Evolutionary conservation across 257 asterid genomes (phyloP).

Genomic region (Ligustrum vulgare): DNA sequence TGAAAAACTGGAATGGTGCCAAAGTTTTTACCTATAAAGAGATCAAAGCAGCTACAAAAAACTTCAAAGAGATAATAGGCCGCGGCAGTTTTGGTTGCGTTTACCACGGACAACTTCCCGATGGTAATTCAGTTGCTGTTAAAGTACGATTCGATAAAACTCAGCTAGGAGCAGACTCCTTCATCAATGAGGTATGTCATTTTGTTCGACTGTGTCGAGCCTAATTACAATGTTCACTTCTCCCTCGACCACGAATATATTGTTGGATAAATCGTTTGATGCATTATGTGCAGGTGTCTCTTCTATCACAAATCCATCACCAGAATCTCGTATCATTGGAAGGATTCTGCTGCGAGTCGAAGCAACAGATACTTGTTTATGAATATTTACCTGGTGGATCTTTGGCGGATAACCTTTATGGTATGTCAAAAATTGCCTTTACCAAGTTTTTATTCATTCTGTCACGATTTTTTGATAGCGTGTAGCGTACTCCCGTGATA

Average conservation of each 20-base stretch:
- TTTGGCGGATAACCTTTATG: conserved; percentile 81
- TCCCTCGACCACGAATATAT: background rate
- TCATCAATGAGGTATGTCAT: conserved; percentile 73
- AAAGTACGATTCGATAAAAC: conserved; percentile 85
- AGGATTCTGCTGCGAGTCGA: conserved; percentile 87
- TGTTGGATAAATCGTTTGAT: background rate
- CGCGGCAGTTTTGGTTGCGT: conserved; percentile 94
- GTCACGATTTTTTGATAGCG: background rate
- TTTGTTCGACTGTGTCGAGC: background rate
- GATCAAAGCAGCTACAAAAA: conserved; percentile 73
- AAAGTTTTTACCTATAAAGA: conserved; percentile 72
- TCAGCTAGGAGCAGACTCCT: conserved; percentile 86
- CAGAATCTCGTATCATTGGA: conserved; percentile 76
- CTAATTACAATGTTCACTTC: background rate
- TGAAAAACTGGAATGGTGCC: conserved; percentile 64
- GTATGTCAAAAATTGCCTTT: conserved; percentile 31
- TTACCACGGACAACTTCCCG: conserved; percentile 70
- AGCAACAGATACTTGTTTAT: conserved; percentile 88
- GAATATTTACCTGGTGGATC: conserved; percentile 87
- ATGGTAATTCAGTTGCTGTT: conserved; percentile 77
- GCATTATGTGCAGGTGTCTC: conserved; percentile 57
- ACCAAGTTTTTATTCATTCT: background rate
- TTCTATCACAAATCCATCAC: conserved; percentile 75
- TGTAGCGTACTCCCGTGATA: too few relatives aligned
- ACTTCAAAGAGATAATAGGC: conserved; percentile 78